These are phyloP conservation scores for Kodamaea fungicola DNA, from an alignment of 1,139 yeast genomes.

Conservation along the genomic window DNA sequence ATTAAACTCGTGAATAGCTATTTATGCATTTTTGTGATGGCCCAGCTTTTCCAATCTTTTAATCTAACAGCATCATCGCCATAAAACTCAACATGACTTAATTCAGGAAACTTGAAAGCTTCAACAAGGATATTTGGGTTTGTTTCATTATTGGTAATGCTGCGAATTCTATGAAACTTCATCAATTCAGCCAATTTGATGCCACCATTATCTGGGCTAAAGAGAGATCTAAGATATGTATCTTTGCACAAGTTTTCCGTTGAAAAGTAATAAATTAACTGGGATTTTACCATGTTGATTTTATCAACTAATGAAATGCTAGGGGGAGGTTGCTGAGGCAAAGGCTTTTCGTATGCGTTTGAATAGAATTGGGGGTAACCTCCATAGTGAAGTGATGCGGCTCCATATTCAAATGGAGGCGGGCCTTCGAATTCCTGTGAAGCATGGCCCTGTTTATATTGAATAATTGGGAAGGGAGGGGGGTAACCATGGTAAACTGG, in stretches of 20 bases:
- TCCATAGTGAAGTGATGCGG: too few species aligned
- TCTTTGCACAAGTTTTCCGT: conserved; percentile 25
- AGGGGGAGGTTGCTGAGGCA: too few species aligned
- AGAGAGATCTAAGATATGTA: conserved; percentile 18
- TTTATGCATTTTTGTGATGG: conserved; percentile 1
- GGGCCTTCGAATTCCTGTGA: too few species aligned
- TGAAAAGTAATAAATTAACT: conserved; percentile 25
- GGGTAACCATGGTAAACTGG: too few species aligned
- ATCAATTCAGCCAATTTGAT: conserved; percentile 15
- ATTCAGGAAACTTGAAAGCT: conserved; percentile 13
- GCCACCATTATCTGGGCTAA: conserved; percentile 17
- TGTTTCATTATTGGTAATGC: conserved; percentile 19
- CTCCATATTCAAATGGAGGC: too few species aligned
- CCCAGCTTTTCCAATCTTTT: conserved; percentile 19
- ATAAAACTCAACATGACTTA: conserved; percentile 16
- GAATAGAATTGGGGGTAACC: too few species aligned
- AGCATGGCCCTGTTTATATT: too few species aligned
- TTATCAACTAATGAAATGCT: background rate
- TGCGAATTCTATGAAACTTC: conserved; percentile 17
- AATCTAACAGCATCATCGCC: conserved; percentile 14
- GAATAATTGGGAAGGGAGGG: too few species aligned
- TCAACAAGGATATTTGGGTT: conserved; percentile 12
- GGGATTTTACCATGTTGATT: conserved; percentile 12
- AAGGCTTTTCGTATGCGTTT: too few species aligned
- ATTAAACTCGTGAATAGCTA: background rate